Percentiles rank a stretch among this genome's conserved stretches.
Evolutionary conservation across 345 rosid species (phyloP).

Genomic region (Sonneratia alba): DNA sequence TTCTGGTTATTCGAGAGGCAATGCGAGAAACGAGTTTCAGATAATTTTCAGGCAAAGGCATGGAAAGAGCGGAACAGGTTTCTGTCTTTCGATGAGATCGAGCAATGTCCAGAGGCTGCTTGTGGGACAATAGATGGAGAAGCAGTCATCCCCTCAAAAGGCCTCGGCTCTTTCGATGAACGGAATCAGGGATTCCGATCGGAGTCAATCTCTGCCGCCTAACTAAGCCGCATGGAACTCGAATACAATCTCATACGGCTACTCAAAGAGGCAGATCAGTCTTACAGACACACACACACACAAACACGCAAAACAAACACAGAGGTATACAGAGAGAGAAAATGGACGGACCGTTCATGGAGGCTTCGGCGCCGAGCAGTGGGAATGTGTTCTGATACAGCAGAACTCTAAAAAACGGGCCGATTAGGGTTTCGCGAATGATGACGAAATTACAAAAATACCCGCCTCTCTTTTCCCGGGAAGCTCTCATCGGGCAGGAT

Average conservation of each 20-base stretch:
- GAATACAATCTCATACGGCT: neutral
- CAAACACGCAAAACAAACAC: too few species aligned
- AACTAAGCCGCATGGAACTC: conserved; percentile 27
- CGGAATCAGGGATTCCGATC: neutral
- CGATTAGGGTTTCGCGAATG: neutral
- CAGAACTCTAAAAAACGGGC: neutral
- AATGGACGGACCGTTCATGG: neutral
- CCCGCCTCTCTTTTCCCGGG: neutral
- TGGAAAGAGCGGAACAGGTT: neutral
- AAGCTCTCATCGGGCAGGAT: neutral
- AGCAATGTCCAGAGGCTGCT: conserved; percentile 17
- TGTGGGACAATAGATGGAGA: conserved; percentile 8
- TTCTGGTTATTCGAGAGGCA: too few species aligned
- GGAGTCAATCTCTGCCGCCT: conserved; percentile 22
- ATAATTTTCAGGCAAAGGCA: neutral
- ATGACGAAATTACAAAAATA: neutral
- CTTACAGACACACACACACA: too few species aligned
- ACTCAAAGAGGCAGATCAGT: conserved; percentile 5
- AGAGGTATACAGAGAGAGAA: neutral
- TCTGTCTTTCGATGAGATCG: neutral
- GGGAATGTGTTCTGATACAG: neutral
- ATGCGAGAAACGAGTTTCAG: too few species aligned
- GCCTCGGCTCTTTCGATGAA: neutral
- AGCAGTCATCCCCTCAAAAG: neutral
- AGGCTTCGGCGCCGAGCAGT: too few species aligned